These are phyloP conservation scores for Cubamyces sp. DNA, from an alignment of 768 basidiomycete species.

Conservation along the genomic window DNA sequence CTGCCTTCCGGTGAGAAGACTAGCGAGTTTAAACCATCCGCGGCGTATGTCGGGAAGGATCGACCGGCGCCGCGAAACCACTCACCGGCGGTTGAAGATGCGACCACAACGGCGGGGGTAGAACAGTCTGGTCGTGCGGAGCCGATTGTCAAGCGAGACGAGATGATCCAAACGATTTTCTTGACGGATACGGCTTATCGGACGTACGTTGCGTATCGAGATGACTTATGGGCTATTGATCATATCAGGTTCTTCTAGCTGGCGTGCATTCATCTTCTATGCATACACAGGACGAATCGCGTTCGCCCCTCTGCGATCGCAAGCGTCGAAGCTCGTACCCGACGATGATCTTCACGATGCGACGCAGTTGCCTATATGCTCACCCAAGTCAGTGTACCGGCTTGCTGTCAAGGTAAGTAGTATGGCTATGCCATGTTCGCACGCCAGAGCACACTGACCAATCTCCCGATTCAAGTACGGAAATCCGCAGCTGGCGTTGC, in stretches of 20 bases:
- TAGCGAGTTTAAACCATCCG: too few species aligned
- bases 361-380: constrained; percentile 17
- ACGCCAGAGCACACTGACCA: not conserved
- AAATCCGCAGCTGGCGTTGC: constrained; percentile 20
- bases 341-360: constrained; percentile 3
- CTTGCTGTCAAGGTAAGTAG: constrained; percentile 27
- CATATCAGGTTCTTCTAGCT: constrained; percentile 10
- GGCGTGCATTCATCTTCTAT: constrained; percentile 27
- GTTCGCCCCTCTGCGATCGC: constrained; percentile 26
- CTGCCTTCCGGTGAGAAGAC: too few species aligned
- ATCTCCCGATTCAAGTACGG: constrained; percentile 7
- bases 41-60: not conserved
- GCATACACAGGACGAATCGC: constrained; percentile 22
- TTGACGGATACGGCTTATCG: constrained; percentile 21
- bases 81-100: too few species aligned
- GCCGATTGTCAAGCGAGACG: not conserved
- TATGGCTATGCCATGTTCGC: not conserved
- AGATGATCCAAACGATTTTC: constrained; percentile 5
- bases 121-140: not conserved
- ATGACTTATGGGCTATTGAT: not conserved
- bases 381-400: constrained; percentile 33
- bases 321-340: not conserved
- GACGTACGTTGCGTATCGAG: constrained; percentile 15
- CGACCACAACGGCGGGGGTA: not conserved
- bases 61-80: not conserved